phyloP scores from a whole-genome alignment of 2,329 filamentous ascomycete genomes.

The Rasamsonia emersonii region DNA sequence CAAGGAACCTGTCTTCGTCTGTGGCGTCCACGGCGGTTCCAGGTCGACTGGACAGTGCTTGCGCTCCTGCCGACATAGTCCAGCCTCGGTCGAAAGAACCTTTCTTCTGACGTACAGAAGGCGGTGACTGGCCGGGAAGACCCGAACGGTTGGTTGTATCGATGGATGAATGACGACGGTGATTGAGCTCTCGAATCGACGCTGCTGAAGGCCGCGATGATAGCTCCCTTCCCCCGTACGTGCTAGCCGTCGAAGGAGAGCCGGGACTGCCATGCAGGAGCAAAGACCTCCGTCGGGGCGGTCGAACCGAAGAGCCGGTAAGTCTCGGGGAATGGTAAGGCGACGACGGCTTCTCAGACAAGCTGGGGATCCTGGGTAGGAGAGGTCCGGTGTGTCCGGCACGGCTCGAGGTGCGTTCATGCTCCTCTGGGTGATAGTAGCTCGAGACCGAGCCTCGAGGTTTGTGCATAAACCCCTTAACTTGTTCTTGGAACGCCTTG shows the following conservation, averaged over 20 bases:
- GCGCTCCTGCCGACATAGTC: slow-evolving; percentile 41
- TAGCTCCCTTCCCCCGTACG: slow-evolving; percentile 33
- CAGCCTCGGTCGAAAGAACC: slow-evolving; percentile 52
- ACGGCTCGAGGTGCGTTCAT: slow-evolving; percentile 37
- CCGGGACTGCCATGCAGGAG: slow-evolving; percentile 23
- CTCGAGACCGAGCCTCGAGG: slow-evolving; percentile 29
- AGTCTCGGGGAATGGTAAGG: slow-evolving; percentile 17
- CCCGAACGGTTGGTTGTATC: slow-evolving; percentile 49
- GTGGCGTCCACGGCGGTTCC: slow-evolving; percentile 24
- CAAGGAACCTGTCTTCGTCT: slow-evolving; percentile 13
- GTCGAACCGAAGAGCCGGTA: slow-evolving; percentile 19
- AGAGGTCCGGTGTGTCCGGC: slow-evolving; percentile 29
- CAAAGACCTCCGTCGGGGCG: slow-evolving; percentile 22
- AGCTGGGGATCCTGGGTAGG: slow-evolving; percentile 36
- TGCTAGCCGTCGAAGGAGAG: slow-evolving; percentile 37
- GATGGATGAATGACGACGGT: slow-evolving; percentile 80
- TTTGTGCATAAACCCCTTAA: slow-evolving; percentile 51
- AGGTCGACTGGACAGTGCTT: slow-evolving; percentile 24
- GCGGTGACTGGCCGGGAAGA: slow-evolving; percentile 19
- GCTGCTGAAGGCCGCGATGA: slow-evolving; percentile 62
- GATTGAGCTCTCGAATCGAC: slow-evolving; percentile 71
- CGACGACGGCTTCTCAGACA: slow-evolving; percentile 25
- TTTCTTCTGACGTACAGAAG: slow-evolving; percentile 44
- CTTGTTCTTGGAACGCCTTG: slow-evolving; percentile 81
- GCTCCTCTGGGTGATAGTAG: slow-evolving; percentile 32